Evolutionary conservation across 108 stramenopile species (phyloP).

Genomic region (Skeletonema potamos): DNA sequence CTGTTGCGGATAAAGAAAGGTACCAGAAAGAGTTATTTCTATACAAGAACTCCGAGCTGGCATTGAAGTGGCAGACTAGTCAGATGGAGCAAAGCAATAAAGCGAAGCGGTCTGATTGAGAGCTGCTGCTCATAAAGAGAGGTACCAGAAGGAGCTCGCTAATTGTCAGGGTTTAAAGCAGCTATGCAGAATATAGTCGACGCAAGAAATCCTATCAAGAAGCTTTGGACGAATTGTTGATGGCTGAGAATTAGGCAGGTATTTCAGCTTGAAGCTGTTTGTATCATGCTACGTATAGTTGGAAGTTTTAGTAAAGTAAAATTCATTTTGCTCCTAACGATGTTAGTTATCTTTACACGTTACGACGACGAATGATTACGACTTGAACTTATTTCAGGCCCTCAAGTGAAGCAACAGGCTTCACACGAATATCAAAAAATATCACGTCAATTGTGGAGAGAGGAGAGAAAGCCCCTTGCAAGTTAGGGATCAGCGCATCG

Average conservation of each 20-base stretch:
- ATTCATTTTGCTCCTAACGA: not conserved
- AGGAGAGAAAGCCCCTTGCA: too few species aligned
- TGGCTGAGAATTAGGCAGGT: not conserved
- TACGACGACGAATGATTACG: not conserved
- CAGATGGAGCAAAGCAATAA: not conserved
- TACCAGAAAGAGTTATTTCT: constrained; percentile 61
- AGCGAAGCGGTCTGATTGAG: too few species aligned
- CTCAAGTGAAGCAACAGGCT: not conserved
- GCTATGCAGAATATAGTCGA: too few species aligned
- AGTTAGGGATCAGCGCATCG: too few species aligned
- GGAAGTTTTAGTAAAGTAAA: not conserved
- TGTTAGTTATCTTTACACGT: not conserved
- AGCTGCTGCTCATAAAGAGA: constrained; percentile 49
- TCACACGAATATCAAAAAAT: not conserved
- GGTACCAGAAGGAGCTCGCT: constrained; percentile 51
- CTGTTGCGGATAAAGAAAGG: constrained; percentile 69
- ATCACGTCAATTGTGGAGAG: not conserved
- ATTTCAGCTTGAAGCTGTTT: not conserved
- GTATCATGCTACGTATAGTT: not conserved
- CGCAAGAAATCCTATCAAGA: not conserved
- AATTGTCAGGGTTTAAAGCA: constrained; percentile 13
- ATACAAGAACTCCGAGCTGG: constrained; percentile 31
- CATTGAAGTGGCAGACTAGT: not conserved
- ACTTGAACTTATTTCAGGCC: not conserved
- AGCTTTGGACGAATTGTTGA: too few species aligned